A percentile compares a stretch with the other conserved stretches of the same genome.
phyloP scores from a whole-genome alignment of 2,329 filamentous ascomycete genomes.

The Fusarium tanahbumbuense region DNA sequence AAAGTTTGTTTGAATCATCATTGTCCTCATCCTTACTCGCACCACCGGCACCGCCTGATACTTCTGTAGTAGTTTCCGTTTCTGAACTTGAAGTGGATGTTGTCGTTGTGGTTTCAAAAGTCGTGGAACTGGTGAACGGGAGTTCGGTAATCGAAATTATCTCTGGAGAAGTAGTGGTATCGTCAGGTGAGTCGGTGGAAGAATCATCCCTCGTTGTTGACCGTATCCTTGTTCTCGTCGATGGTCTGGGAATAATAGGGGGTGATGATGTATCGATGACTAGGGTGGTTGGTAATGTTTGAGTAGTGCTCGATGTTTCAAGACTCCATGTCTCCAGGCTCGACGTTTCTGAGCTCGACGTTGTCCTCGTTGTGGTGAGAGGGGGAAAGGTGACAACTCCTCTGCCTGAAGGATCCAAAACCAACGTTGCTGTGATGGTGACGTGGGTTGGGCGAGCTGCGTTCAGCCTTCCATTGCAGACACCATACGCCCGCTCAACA shows the following conservation, averaged over 20 bases:
- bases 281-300: slow-evolving; percentile 46
- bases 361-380: slow-evolving; percentile 21
- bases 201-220: slow-evolving; percentile 11
- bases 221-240: slow-evolving; percentile 16
- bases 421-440: slow-evolving; percentile 68
- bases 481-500: slow-evolving; percentile 63
- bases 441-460: slow-evolving; percentile 69
- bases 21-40: slow-evolving; percentile 25
- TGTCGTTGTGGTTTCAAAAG: slow-evolving; percentile 17
- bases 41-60: slow-evolving; percentile 22
- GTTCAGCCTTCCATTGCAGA: slow-evolving; percentile 65
- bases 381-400: slow-evolving; percentile 49
- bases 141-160: slow-evolving; percentile 26
- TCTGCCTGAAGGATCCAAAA: slow-evolving; percentile 50
- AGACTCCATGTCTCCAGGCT: slow-evolving; percentile 2
- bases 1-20: slow-evolving; percentile 42
- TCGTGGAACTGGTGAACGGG: slow-evolving; percentile 12
- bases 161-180: slow-evolving; percentile 4
- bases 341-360: slow-evolving; percentile 19
- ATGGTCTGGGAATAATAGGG: slow-evolving; percentile 32
- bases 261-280: slow-evolving; percentile 45
- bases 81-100: slow-evolving; percentile 27
- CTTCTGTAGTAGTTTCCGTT: slow-evolving; percentile 31
- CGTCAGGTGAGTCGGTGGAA: slow-evolving; percentile 1
- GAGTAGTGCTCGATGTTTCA: slow-evolving; percentile 25